A percentile compares a stretch with the other conserved stretches of the same genome.
These are phyloP conservation scores for Suillus fuscotomentosus DNA, from an alignment of 768 basidiomycete genomes.

Conservation along the genomic window DNA sequence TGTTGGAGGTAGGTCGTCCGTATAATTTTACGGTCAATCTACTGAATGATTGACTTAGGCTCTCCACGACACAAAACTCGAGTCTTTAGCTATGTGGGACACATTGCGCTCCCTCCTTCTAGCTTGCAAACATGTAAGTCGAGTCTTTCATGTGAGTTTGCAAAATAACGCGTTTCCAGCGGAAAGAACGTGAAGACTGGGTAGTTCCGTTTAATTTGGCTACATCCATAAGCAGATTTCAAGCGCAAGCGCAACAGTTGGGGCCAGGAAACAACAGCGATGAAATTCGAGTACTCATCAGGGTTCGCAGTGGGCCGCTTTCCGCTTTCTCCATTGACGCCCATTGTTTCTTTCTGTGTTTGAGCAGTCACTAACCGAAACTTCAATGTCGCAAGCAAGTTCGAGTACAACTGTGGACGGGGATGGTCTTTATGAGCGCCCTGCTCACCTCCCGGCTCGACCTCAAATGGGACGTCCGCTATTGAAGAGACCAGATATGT, in stretches of 20 bases:
- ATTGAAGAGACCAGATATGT: constrained; percentile 14
- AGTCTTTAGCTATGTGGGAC: constrained; percentile 21
- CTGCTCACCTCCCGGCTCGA: constrained; percentile 27
- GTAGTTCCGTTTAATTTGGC: constrained; percentile 39
- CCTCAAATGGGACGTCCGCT: constrained; percentile 14
- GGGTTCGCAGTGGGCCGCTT: constrained; percentile 55
- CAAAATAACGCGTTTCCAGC: constrained; percentile 36
- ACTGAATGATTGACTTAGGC: constrained; percentile 11
- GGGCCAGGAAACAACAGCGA: constrained; percentile 19
- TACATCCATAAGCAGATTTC: constrained; percentile 32
- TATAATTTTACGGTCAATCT: constrained; percentile 3
- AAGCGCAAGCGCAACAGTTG: constrained; percentile 23
- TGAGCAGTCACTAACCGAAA: constrained; percentile 40
- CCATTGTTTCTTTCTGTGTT: constrained; percentile 40
- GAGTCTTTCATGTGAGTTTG: constrained; percentile 6
- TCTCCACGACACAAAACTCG: constrained; percentile 24
- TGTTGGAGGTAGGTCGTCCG: constrained; percentile 41
- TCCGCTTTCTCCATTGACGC: constrained; percentile 33
- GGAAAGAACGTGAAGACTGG: constrained; percentile 43
- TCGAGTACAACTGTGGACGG: constrained; percentile 14
- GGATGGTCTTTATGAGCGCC: constrained; percentile 15
- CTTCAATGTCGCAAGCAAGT: constrained; percentile 17
- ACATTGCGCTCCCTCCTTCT: constrained; percentile 21
- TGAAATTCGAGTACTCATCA: constrained; percentile 45
- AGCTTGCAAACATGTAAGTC: constrained; percentile 25